Evolutionary conservation across 441 rosid species (phyloP).

Genomic region (Populus trichocarpa): DNA sequence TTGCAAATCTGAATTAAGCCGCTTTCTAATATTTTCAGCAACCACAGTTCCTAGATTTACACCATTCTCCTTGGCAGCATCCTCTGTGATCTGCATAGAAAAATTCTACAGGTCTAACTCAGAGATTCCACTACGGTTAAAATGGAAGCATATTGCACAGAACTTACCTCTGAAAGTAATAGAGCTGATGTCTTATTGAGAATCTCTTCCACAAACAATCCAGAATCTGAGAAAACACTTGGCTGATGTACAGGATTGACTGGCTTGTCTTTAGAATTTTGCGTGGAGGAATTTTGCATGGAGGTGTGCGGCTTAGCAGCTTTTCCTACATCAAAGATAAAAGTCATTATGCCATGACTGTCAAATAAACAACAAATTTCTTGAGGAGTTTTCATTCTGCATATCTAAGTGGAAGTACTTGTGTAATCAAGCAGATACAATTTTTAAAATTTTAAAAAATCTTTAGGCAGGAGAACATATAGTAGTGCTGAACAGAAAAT

Average conservation of each 20-base stretch:
- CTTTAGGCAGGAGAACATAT: background rate
- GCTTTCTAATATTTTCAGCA: slow-evolving; percentile 43
- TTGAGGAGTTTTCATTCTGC: background rate
- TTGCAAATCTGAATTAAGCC: slow-evolving; percentile 54
- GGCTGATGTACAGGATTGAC: slow-evolving; percentile 16
- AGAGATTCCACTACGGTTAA: background rate
- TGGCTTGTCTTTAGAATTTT: slow-evolving; percentile 34
- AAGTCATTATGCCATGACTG: background rate
- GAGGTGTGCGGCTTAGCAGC: slow-evolving; percentile 34
- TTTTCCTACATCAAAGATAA: slow-evolving; percentile 45
- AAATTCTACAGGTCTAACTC: background rate
- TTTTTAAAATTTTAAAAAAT: background rate
- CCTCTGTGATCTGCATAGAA: slow-evolving; percentile 45
- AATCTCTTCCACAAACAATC: slow-evolving; percentile 64
- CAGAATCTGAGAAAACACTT: slow-evolving; percentile 40
- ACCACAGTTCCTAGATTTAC: slow-evolving; percentile 46
- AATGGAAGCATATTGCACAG: background rate
- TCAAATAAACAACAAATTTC: background rate
- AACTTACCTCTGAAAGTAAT: slow-evolving; percentile 53
- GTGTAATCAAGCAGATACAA: background rate
- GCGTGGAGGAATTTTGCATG: slow-evolving; percentile 29
- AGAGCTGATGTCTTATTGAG: slow-evolving; percentile 51
- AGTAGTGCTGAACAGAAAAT: background rate
- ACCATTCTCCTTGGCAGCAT: slow-evolving; percentile 37
- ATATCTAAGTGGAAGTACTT: background rate